Evolutionary conservation across 352 stramenopile species (phyloP), one percentile per base, ranked within the genome.

Genomic region (Phytophthora pseudosyringae): DNA sequence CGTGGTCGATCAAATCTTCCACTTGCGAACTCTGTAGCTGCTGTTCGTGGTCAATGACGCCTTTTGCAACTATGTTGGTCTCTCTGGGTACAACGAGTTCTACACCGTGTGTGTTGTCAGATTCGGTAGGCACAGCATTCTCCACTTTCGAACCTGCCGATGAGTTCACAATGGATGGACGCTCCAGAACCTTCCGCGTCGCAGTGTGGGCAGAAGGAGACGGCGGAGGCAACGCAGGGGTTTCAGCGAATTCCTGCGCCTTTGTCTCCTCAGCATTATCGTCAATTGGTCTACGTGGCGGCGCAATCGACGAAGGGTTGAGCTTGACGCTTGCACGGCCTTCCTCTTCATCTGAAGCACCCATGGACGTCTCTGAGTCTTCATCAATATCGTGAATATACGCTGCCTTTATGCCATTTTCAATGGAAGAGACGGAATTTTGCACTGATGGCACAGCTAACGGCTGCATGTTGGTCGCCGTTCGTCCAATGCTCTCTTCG

Each of bases 241-340:
- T 87, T 21, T 66, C 63, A 5, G 71, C 66, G 39, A 84, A 85
- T 55, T 86, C 80, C 2, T 79, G 61, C 3, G 74, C 67, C 40
- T 92, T 90, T 9, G 70, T 84, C 47, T 90, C 80, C 41, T 90
- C 75, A 7, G 49, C 75, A 29, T 76, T 62, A 35, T 80, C 68
- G 31, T 84, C 66, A n/a, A 48, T 35, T 8, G 21, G 43, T 13
- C 25, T 54, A 21, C 39, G 64, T 41, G 18, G 32, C 21, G 40
- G 54, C 1, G 40, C n/a, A 51, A 13, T 29, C 29, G 39, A 38
- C 11, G 26, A 41, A 39, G 43, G 43, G 10, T 18, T 36, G 25
- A 59, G 29, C 16, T 62, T 71, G 6, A 29, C 56, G 7, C 46
- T 71, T 13, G 25, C 26, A 16, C 54, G 39, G 36, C 56, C 47